Evolutionary conservation across 169 alveolate species (phyloP).

Genomic region (Plasmodium blacklocki): DNA sequence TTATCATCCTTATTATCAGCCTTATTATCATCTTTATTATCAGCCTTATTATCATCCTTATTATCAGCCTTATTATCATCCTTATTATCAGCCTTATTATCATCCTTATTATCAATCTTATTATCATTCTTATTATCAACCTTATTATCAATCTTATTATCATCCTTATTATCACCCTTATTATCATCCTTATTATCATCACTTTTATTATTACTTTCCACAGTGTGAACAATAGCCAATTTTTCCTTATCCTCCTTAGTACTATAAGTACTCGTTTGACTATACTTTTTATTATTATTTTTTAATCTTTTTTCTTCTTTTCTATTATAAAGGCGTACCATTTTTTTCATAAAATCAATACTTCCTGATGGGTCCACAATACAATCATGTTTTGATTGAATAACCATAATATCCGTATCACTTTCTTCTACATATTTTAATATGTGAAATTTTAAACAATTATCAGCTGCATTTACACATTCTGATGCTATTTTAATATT

Average conservation of each 20-base stretch:
- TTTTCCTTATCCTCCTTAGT: conserved; percentile 3
- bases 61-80: no score
- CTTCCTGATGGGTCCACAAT: conserved; percentile 54
- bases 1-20: no score
- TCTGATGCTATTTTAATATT: conserved; percentile 27
- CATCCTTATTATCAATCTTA: no score
- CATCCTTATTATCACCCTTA: no score
- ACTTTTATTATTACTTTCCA: not conserved
- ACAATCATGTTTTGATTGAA: conserved; percentile 60
- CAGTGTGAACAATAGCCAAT: no score
- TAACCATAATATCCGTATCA: conserved; percentile 39
- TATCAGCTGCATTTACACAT: conserved; percentile 66
- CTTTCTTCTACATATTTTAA: conserved; percentile 50
- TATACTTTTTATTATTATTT: conserved; percentile 15
- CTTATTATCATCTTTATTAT: no score
- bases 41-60: no score
- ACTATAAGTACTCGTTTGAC: not conserved
- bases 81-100: no score
- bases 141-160: no score
- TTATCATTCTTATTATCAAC: no score
- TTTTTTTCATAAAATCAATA: conserved; percentile 23
- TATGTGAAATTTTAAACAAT: conserved; percentile 10
- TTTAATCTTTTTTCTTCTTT: conserved; percentile 10
- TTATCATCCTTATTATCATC: not conserved
- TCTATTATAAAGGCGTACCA: conserved; percentile 23